These are phyloP conservation scores for Datura wrightii DNA, from an alignment of 257 asterid genomes.

Conservation along the genomic window DNA sequence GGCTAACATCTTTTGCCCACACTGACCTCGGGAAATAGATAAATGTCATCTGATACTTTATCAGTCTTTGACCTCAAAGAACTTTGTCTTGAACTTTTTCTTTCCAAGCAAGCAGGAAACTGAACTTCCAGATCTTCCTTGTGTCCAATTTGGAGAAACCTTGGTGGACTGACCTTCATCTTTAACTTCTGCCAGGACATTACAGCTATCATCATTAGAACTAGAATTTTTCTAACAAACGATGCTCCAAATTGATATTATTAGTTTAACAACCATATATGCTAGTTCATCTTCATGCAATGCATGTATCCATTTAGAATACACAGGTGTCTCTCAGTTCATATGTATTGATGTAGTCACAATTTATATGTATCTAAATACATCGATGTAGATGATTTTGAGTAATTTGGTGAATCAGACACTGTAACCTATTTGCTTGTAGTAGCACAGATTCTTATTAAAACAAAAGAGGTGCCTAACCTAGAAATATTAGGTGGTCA, in stretches of 20 bases:
- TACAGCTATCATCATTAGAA: slow-evolving; percentile 38
- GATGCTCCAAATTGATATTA: neutral
- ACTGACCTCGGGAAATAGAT: slow-evolving; percentile 81
- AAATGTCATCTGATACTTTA: slow-evolving; percentile 45
- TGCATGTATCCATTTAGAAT: neutral
- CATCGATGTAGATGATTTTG: neutral
- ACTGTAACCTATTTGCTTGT: neutral
- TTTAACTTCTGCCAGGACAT: slow-evolving; percentile 75
- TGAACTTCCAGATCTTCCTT: slow-evolving; percentile 61
- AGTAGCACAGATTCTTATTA: neutral
- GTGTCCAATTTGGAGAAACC: slow-evolving; percentile 74
- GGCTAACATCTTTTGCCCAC: slow-evolving; percentile 33
- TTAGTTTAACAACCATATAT: neutral
- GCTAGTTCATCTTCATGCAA: slow-evolving; percentile 1
- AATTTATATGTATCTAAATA: slow-evolving; percentile 10
- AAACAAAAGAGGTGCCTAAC: neutral
- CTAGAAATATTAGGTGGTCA: slow-evolving; percentile 16
- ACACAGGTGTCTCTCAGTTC: neutral
- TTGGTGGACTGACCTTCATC: slow-evolving; percentile 85
- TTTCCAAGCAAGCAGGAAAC: slow-evolving; percentile 76
- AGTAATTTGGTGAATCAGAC: neutral
- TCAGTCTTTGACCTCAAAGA: slow-evolving; percentile 43
- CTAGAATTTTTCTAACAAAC: neutral
- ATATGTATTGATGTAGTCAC: neutral
- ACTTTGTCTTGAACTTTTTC: slow-evolving; percentile 48